Evolutionary conservation across 2,329 filamentous ascomycete species (phyloP).

Genomic region (Colletotrichum sp.): DNA sequence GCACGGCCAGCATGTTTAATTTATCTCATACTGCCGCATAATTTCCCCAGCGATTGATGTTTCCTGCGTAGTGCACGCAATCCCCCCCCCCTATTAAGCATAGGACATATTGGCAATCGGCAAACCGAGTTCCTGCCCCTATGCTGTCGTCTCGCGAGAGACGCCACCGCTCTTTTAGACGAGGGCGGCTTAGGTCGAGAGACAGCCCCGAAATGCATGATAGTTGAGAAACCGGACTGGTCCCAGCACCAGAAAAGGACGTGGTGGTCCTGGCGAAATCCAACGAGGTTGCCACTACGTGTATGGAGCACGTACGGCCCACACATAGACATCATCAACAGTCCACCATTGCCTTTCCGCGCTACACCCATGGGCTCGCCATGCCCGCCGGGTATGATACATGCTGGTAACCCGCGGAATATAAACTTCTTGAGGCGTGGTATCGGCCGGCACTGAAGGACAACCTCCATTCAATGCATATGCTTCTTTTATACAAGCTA

Average conservation of each 20-base stretch:
- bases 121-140: neutral
- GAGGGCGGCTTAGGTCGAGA: neutral
- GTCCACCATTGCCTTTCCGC: neutral
- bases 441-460: neutral
- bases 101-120: neutral
- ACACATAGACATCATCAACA: neutral
- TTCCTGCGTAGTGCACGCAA: neutral
- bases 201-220: neutral
- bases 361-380: constrained; percentile 54
- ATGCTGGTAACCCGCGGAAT: neutral
- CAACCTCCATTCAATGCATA: neutral
- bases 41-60: neutral
- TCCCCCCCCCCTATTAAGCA: neutral
- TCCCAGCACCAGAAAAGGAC: neutral
- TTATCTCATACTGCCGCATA: neutral
- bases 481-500: neutral
- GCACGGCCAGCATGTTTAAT: neutral
- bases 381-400: constrained; percentile 43
- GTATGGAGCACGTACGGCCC: neutral
- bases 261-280: neutral
- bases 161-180: neutral
- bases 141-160: neutral
- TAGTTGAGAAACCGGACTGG: neutral
- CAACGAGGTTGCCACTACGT: neutral
- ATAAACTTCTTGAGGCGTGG: neutral